phyloP scores from a whole-genome alignment of 768 basidiomycete genomes.

The Kwoniella pini region DNA sequence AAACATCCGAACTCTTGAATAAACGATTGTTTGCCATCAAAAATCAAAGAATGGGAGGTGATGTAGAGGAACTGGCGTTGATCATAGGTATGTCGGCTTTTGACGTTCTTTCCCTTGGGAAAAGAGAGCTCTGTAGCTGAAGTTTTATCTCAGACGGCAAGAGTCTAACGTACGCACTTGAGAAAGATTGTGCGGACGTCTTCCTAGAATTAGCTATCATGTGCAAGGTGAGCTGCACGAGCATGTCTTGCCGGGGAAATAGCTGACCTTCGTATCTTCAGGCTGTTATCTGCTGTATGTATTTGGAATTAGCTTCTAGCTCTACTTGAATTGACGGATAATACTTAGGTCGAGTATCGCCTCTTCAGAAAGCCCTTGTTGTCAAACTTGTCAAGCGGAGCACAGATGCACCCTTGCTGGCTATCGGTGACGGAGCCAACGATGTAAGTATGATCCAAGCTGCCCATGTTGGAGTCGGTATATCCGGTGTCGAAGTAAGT shows the following conservation, averaged over 20 bases:
- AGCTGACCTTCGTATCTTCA: conserved; percentile 10
- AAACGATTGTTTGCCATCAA: conserved; percentile 90
- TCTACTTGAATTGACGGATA: conserved; percentile 17
- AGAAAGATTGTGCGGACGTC: conserved; percentile 83
- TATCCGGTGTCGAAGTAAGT: conserved; percentile 89
- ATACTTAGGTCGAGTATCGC: conserved; percentile 83
- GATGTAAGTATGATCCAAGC: conserved; percentile 99
- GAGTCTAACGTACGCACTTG: conserved; percentile 85
- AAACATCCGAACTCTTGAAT: conserved; percentile 79
- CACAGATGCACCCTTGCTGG: conserved; percentile 85
- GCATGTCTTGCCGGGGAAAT: background rate
- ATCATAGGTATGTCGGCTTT: conserved; percentile 70
- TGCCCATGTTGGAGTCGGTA: conserved; percentile 95
- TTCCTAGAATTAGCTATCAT: conserved; percentile 95
- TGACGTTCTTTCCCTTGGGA: background rate
- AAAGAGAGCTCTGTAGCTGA: background rate
- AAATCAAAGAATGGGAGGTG: conserved; percentile 85
- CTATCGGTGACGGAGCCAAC: conserved; percentile 97
- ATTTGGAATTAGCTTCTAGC: background rate
- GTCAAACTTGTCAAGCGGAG: conserved; percentile 99
- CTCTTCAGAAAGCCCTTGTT: conserved; percentile 93
- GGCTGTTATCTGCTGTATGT: conserved; percentile 92
- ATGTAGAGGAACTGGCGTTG: conserved; percentile 90
- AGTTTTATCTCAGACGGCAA: conserved; percentile 75
- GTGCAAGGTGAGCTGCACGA: conserved; percentile 65